These are phyloP conservation scores for Malania oleifera DNA, from an alignment of 164 flowering plant species.

Conservation along the genomic window DNA sequence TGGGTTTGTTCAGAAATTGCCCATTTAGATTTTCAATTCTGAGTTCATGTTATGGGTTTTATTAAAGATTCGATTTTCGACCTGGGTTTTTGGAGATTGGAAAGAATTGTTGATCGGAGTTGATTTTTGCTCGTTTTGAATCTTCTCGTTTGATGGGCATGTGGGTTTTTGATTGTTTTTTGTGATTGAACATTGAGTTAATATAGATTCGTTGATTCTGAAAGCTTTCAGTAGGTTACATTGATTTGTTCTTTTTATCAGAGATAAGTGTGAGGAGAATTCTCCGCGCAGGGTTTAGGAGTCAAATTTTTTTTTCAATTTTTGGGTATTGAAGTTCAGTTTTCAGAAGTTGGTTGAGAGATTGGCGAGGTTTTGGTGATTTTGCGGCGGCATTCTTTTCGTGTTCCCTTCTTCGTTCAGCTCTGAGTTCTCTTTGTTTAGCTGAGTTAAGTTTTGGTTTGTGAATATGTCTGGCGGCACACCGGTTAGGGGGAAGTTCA, in stretches of 20 bases:
- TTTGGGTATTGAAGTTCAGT: constrained; percentile 1
- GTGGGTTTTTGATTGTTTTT: not conserved
- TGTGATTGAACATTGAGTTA: not conserved
- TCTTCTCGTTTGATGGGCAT: constrained; percentile 1
- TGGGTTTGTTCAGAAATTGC: constrained; percentile 15
- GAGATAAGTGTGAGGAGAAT: not conserved
- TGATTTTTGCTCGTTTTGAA: not conserved
- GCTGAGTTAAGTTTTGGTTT: not conserved
- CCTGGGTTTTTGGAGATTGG: constrained; percentile 16
- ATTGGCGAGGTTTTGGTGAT: constrained; percentile 5
- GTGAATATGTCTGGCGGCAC: constrained; percentile 78
- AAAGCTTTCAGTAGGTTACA: not conserved
- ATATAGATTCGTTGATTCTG: not conserved
- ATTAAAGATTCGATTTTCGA: constrained; percentile 8
- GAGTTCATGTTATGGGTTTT: constrained; percentile 19
- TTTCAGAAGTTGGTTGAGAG: constrained; percentile 1
- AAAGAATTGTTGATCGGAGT: not conserved
- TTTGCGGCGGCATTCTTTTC: constrained; percentile 6
- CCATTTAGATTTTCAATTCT: constrained; percentile 4
- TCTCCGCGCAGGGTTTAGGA: constrained; percentile 6
- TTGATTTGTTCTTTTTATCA: not conserved
- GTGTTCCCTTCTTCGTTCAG: not conserved
- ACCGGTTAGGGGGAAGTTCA: constrained; percentile 50
- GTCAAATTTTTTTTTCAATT: not conserved
- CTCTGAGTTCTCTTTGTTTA: constrained; percentile 10